phyloP scores from a whole-genome alignment of 1,284 basidiomycete genomes.

The Veloporphyrellus conicus region DNA sequence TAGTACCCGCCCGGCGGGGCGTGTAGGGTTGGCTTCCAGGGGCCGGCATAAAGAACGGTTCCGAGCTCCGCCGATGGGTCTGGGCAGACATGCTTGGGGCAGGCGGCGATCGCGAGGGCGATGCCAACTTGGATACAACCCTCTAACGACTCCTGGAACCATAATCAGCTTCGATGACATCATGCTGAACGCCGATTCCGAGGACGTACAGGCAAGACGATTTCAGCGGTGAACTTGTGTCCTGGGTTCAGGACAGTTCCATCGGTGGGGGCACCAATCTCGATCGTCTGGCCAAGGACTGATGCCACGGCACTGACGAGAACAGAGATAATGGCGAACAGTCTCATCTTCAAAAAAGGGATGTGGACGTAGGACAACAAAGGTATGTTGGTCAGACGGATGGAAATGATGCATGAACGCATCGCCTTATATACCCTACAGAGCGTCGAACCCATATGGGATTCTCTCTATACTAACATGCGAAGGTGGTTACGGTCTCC shows the following conservation, averaged over 20 bases:
- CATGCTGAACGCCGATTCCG: no score
- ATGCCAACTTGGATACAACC: slow-evolving; percentile 30
- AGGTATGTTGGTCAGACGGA: neutral
- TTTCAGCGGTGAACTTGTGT: slow-evolving; percentile 16
- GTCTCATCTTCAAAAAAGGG: slow-evolving; percentile 17
- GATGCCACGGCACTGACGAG: slow-evolving; percentile 7
- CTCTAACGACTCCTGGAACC: slow-evolving; percentile 19
- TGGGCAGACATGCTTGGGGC: slow-evolving; percentile 22
- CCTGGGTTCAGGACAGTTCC: slow-evolving; percentile 17
- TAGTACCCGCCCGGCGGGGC: slow-evolving; percentile 24
- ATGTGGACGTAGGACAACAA: neutral
- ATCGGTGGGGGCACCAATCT: slow-evolving; percentile 21
- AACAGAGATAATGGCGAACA: slow-evolving; percentile 4
- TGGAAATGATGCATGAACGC: neutral
- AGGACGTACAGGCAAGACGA: slow-evolving; percentile 20
- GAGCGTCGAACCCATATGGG: no score
- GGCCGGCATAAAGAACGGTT: slow-evolving; percentile 28
- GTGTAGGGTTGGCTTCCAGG: slow-evolving; percentile 27
- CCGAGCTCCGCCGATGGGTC: slow-evolving; percentile 22
- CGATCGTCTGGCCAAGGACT: slow-evolving; percentile 29
- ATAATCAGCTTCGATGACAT: neutral
- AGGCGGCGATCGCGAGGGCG: slow-evolving; percentile 25
- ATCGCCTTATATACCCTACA: slow-evolving; percentile 1
- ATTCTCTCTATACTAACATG: no score
- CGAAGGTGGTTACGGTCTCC: no score